Base-by-base conservation (phyloP, 805 yeast genomes). In the Metschnikowia sp. region DNA sequence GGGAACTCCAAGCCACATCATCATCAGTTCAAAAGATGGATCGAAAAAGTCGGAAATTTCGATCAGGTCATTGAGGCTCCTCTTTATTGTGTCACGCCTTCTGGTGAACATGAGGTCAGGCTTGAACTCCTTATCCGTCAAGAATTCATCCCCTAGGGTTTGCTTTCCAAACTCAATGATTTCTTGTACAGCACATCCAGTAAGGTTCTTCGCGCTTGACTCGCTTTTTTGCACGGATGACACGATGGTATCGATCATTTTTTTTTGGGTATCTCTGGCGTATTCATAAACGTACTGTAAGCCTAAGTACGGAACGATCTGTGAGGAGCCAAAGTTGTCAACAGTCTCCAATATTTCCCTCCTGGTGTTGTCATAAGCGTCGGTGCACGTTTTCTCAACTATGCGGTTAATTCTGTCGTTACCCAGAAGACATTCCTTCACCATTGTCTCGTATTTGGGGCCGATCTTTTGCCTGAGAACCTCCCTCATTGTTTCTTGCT, bases 71-170 rank as follows among this genome's bases (percentile, higher is more conserved):
- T 79, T 74, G 28, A 91, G 70, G 35, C 77, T 74, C 52, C 84
- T 79, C 32, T 78, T 73, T 32, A 83, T 65, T 4, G 76, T 64
- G 58, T 94, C 96, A 35, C 76, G 78, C 48, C 76, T 76, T 55
- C 89, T 81, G 2, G 89, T 80, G 59, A 90, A 92, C 98, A 94
- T 94, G 35, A 86, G 76, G 29, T 81, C 83, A 9, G 86, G 77
- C 48, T 84, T 78, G 63, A 88, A 88, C 8, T 75, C 75, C 44
- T 82, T 79, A 44, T 82, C 84, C 28, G 78, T 70, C 42, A 81
- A 70, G 52, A 77, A 77, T 43, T 78, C 77, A 29, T 81, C 84
- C 8, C 88, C 88, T 38, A 90, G 69, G n/a, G 79, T 77, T 3
- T 68, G 69, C 40, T 76, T 72, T 0, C 97, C 98, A 15, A 84